A percentile compares a stretch with the other conserved stretches of the same genome.
These are phyloP conservation scores for Antarctomyces pellizariae DNA, from an alignment of 495 filamentous ascomycete species.

Conservation along the genomic window DNA sequence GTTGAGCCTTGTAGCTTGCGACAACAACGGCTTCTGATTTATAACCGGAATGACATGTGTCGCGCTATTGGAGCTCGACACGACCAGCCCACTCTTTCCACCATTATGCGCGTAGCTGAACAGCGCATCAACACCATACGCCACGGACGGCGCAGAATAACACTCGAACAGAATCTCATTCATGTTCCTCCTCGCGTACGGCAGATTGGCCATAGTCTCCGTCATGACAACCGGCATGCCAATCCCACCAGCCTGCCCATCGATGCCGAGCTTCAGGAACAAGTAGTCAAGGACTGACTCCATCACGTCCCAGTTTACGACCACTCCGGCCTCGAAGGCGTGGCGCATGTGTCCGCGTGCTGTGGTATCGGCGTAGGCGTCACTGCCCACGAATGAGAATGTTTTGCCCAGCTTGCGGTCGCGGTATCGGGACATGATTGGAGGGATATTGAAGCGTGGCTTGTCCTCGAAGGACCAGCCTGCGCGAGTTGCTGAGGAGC, in stretches of 20 bases:
- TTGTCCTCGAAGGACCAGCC: constrained; percentile 79
- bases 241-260: constrained; percentile 45
- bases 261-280: constrained; percentile 78
- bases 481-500: constrained; percentile 69
- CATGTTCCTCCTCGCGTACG: constrained; percentile 78
- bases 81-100: constrained; percentile 67
- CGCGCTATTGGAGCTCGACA: constrained; percentile 77
- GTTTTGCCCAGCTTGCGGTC: constrained; percentile 79
- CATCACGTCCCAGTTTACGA: constrained; percentile 94
- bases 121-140: constrained; percentile 85
- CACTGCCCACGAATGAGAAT: constrained; percentile 72
- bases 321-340: constrained; percentile 77
- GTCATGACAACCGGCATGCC: constrained; percentile 88
- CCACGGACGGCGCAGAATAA: constrained; percentile 68
- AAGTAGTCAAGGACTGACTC: constrained; percentile 81
- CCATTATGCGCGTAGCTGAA: constrained; percentile 87
- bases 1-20: constrained; percentile 68
- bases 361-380: constrained; percentile 84
- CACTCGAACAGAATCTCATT: constrained; percentile 91
- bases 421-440: constrained; percentile 79
- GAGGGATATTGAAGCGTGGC: constrained; percentile 59
- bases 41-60: constrained; percentile 93
- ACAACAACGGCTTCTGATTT: constrained; percentile 57
- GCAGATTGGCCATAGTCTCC: constrained; percentile 74
- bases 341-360: constrained; percentile 74